Evolutionary conservation across 495 filamentous ascomycete genomes (phyloP).

Genomic region (Bacidia rubella): DNA sequence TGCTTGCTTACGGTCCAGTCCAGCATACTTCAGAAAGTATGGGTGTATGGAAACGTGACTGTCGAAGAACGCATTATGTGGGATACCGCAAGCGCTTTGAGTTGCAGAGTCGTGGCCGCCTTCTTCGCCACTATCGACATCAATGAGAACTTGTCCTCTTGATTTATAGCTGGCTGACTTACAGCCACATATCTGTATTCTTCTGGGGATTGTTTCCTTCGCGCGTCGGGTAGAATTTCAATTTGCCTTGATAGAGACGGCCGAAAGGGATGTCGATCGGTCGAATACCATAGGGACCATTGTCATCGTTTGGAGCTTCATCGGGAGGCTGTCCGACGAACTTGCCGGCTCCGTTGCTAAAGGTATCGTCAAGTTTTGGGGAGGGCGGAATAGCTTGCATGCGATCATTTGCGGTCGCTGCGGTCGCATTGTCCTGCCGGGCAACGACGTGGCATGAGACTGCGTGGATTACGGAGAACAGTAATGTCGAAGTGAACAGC

Average conservation of each 20-base stretch:
- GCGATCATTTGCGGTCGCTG: neutral
- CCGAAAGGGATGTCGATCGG: slow-evolving; percentile 16
- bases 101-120: neutral
- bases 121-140: no score
- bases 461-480: slow-evolving; percentile 2
- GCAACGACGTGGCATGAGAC: slow-evolving; percentile 2
- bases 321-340: slow-evolving; percentile 4
- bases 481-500: slow-evolving; percentile 1
- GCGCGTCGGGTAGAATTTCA: slow-evolving; percentile 15
- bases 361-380: slow-evolving; percentile 13
- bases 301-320: slow-evolving; percentile 1
- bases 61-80: slow-evolving; percentile 16
- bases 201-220: slow-evolving; percentile 10
- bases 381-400: slow-evolving; percentile 13
- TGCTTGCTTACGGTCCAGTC: slow-evolving; percentile 3
- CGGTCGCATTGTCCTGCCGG: neutral
- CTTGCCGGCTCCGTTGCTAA: slow-evolving; percentile 5
- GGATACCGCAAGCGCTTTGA: slow-evolving; percentile 20
- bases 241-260: slow-evolving; percentile 17
- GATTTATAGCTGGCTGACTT: no score
- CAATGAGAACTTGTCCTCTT: no score
- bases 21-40: slow-evolving; percentile 20
- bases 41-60: slow-evolving; percentile 21
- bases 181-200: slow-evolving; percentile 11
- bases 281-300: slow-evolving; percentile 10